These are phyloP conservation scores for Nicotiana undulata DNA, from an alignment of 257 asterid species.

Conservation along the genomic window DNA sequence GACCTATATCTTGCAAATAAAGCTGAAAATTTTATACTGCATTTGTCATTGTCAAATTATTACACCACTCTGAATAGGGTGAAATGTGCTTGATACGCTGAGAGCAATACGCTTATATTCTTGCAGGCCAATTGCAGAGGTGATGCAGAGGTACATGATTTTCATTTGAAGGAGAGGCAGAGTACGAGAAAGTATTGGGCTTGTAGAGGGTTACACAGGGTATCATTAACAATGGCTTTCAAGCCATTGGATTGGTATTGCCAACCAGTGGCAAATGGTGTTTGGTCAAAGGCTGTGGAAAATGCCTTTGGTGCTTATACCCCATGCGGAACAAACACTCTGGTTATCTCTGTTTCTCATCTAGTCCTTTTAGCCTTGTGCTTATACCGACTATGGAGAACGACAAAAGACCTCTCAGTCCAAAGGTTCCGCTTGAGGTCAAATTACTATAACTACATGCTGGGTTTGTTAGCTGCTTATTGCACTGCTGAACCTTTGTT, in stretches of 20 bases:
- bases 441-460: slow-evolving; percentile 59
- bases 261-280: slow-evolving; percentile 65
- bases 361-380: slow-evolving; percentile 65
- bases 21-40: not conserved
- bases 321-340: slow-evolving; percentile 75
- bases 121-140: not conserved
- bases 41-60: not conserved
- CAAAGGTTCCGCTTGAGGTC: slow-evolving; percentile 68
- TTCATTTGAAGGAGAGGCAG: not conserved
- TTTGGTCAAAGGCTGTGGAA: slow-evolving; percentile 71
- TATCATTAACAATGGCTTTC: slow-evolving; percentile 45
- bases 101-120: not conserved
- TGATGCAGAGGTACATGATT: not conserved
- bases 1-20: not conserved
- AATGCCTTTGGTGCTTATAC: slow-evolving; percentile 89
- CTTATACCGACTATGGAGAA: slow-evolving; percentile 50
- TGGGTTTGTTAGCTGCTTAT: slow-evolving; percentile 71
- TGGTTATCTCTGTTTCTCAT: slow-evolving; percentile 60
- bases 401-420: slow-evolving; percentile 47
- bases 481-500: slow-evolving; percentile 69
- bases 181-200: slow-evolving; percentile 5
- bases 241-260: slow-evolving; percentile 84
- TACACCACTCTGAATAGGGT: not conserved
- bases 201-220: slow-evolving; percentile 20
- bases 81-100: not conserved